Evolutionary conservation across 176 grass and related monocot genomes (phyloP).

Genomic region (Hyparrhenia diplandra): DNA sequence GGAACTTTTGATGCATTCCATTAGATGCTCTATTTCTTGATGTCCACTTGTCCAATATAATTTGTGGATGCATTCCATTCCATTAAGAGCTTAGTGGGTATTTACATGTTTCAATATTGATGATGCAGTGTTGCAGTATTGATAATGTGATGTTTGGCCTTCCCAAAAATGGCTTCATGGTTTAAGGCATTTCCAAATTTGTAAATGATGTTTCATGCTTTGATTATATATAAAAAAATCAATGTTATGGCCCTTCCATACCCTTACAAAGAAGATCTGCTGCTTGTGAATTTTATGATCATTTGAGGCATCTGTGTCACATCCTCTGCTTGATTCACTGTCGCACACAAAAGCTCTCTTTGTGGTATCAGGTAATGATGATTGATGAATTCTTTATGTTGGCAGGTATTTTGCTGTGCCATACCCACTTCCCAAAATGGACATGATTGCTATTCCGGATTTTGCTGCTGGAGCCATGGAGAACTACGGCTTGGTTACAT

Average conservation of each 20-base stretch:
- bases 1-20: not conserved
- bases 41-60: constrained; percentile 3
- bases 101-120: not conserved
- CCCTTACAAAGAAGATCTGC: not conserved
- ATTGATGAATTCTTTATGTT: constrained; percentile 12
- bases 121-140: constrained; percentile 1
- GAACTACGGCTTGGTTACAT: constrained; percentile 94
- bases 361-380: constrained; percentile 7
- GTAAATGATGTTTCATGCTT: not conserved
- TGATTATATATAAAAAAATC: not conserved
- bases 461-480: constrained; percentile 87
- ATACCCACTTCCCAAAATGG: constrained; percentile 89
- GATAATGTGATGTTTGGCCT: not conserved
- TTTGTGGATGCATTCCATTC: not conserved
- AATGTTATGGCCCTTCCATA: not conserved
- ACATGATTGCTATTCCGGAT: constrained; percentile 97
- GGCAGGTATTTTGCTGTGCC: constrained; percentile 84
- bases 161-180: not conserved
- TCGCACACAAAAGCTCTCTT: not conserved
- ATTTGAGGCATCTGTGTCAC: not conserved
- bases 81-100: not conserved
- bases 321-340: not conserved
- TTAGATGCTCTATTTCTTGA: not conserved
- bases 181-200: constrained; percentile 1
- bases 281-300: constrained; percentile 14